phyloP scores from a whole-genome alignment of 1,139 yeast genomes.

The Kurtzmaniella quercitrusa region DNA sequence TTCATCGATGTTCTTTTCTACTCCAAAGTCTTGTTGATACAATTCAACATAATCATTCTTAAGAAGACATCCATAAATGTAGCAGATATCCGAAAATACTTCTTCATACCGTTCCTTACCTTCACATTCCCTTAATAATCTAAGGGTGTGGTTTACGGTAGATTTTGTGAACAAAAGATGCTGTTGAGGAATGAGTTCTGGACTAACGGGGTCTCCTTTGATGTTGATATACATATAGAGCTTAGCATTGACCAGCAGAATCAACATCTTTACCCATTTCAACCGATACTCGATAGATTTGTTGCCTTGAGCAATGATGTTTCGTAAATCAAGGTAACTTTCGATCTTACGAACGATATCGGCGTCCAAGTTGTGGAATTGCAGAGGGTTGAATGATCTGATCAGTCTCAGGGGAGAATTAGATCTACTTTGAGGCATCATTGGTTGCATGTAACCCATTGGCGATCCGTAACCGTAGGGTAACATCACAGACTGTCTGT shows the following conservation, averaged over 20 bases:
- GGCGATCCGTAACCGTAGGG: conserved; percentile 5
- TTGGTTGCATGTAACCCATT: conserved; percentile 4
- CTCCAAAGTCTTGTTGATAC: conserved; percentile 36
- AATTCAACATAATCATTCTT: conserved; percentile 29
- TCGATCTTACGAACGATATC: conserved; percentile 30
- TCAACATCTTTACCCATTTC: conserved; percentile 44
- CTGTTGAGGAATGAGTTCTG: conserved; percentile 29
- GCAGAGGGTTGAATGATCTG: conserved; percentile 1
- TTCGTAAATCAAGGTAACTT: conserved; percentile 32
- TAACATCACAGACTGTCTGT: conserved; percentile 4
- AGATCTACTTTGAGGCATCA: conserved; percentile 5
- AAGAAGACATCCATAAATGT: conserved; percentile 37
- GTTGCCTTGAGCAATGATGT: conserved; percentile 40
- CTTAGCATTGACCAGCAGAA: conserved; percentile 37
- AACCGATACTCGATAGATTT: conserved; percentile 40
- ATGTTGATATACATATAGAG: conserved; percentile 41
- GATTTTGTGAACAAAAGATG: conserved; percentile 38
- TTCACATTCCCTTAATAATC: conserved; percentile 34
- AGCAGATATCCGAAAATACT: conserved; percentile 27
- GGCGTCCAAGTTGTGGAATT: conserved; percentile 9
- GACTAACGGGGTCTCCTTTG: conserved; percentile 37
- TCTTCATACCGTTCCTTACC: conserved; percentile 21
- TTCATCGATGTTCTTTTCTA: conserved; percentile 25
- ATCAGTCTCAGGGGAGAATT: conserved; percentile 6
- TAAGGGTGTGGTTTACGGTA: conserved; percentile 35